Conservation (phyloP, 345 rosid genomes). For the Diplotaxis tenuifolia region DNA sequence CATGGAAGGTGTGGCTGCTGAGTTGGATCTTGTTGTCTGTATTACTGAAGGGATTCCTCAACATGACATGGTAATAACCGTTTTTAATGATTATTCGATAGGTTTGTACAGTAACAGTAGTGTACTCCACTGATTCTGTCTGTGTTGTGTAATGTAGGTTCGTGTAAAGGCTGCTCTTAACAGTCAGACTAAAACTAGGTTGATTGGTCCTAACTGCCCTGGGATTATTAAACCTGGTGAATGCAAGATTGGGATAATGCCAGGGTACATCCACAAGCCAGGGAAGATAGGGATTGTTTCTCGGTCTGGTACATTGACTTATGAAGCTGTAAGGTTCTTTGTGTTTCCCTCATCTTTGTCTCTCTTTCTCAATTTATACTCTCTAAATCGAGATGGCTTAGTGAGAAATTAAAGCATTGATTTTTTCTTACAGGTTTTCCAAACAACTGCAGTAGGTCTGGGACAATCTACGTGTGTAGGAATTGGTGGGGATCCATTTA, state of each 20-base stretch:
- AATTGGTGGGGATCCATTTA: conserved; percentile 89
- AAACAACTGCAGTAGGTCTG: conserved; percentile 84
- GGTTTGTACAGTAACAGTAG: neutral
- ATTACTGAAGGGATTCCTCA: conserved; percentile 89
- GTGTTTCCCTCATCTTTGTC: neutral
- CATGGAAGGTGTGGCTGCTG: conserved; percentile 85
- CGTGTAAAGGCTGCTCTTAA: conserved; percentile 79
- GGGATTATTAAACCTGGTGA: conserved; percentile 95
- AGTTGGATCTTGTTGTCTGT: conserved; percentile 80
- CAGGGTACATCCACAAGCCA: conserved; percentile 90
- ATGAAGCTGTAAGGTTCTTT: conserved; percentile 75
- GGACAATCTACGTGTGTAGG: conserved; percentile 95
- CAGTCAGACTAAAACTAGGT: conserved; percentile 69
- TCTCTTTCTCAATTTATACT: neutral
- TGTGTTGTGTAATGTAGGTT: conserved; percentile 44
- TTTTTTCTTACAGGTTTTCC: conserved; percentile 60
- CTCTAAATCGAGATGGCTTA: neutral
- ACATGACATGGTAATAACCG: conserved; percentile 68
- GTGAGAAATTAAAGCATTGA: neutral
- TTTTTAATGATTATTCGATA: neutral
- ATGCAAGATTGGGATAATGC: conserved; percentile 94
- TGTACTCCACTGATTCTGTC: neutral
- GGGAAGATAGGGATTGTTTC: conserved; percentile 92
- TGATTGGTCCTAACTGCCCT: conserved; percentile 92
- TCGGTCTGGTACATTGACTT: conserved; percentile 91